Percentiles rank a stretch among this genome's conserved stretches.
Evolutionary conservation across 192 early-diverging fungal species (phyloP).

Genomic region (Endogone sp.): DNA sequence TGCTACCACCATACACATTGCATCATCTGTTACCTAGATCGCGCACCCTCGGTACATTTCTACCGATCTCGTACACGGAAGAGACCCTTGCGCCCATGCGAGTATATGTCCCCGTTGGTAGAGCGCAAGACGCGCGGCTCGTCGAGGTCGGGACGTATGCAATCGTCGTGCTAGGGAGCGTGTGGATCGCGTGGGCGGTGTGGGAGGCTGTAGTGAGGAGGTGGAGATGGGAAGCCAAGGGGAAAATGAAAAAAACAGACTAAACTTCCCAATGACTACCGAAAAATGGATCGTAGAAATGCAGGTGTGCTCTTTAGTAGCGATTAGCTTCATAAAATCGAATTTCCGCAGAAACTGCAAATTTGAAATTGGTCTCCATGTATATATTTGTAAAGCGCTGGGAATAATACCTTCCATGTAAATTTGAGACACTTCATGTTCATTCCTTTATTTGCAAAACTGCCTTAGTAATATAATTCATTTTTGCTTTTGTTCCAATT

Average conservation of each 20-base stretch:
- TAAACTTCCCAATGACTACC: no score
- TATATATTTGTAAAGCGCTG: no score
- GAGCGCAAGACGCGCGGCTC: neutral
- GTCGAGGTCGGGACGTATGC: slow-evolving; percentile 10
- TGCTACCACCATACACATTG: neutral
- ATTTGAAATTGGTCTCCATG: no score
- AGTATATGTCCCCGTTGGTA: slow-evolving; percentile 12
- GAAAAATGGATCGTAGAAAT: no score
- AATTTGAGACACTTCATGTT: no score
- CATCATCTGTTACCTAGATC: neutral
- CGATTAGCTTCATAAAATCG: no score
- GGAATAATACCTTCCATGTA: no score
- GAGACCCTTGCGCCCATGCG: neutral
- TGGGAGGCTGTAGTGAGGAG: slow-evolving; percentile 9
- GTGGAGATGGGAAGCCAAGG: slow-evolving; percentile 23
- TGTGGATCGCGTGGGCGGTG: slow-evolving; percentile 15
- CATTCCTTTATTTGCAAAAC: no score
- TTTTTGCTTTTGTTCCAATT: no score
- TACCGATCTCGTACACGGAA: neutral
- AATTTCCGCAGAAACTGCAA: no score
- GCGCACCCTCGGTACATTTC: neutral
- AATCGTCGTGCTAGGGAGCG: slow-evolving; percentile 1
- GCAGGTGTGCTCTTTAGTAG: no score
- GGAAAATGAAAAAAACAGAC: slow-evolving; percentile 30
- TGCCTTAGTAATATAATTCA: no score